Base-by-base conservation (phyloP, 108 stramenopile genomes). In the Schizochytrium sp. region DNA sequence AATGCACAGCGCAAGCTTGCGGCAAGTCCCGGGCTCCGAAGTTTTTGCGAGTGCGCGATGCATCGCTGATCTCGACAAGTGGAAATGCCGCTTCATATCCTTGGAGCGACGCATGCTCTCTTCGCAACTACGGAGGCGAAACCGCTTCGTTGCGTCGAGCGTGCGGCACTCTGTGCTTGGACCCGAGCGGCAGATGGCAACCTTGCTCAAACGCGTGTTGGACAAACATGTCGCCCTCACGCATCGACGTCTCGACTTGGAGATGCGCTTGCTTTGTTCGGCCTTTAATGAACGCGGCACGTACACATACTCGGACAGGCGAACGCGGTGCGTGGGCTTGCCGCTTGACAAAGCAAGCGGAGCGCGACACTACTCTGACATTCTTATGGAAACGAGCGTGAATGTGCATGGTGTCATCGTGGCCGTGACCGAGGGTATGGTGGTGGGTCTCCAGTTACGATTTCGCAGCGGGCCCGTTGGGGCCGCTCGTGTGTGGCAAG, bases 371-470 rank as follows among this genome's bases (percentile, higher is more conserved):
- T 83, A 45, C 1, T 25, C 45, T 0, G 76, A 83, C 3, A 3
- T 18, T 2, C 45, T 47, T 45, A 53, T 47, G 48, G 76, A 53
- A 1, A n/a, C 76, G 25, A 28, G 48, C 51, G 76, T 83, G 18
- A 47, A 53, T 45, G 28, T 53, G 43, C 51, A 53, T 45, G 3
- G 19, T 12, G 51, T 83, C 76, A 47, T 53, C 28, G 76, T 83
- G 10, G 76, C 76, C 19, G 76, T 83, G 10, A 6, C 76, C 51
- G 76, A 83, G n/a, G 76, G 76, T 16, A 83, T 83, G 76, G 76
- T 83, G 8, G 76, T 83, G 6, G 51, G 76, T 16, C 51, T 83
- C 2, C 76, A 83, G 4, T 23, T 83, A 12, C 45, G 51, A 18
- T 53, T 28, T 18, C 76, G 51, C 18, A 53, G 48, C 51, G 76